These are phyloP conservation scores for Leishmania braziliensis DNA, from an alignment of 208 protist genomes.

Conservation along the genomic window DNA sequence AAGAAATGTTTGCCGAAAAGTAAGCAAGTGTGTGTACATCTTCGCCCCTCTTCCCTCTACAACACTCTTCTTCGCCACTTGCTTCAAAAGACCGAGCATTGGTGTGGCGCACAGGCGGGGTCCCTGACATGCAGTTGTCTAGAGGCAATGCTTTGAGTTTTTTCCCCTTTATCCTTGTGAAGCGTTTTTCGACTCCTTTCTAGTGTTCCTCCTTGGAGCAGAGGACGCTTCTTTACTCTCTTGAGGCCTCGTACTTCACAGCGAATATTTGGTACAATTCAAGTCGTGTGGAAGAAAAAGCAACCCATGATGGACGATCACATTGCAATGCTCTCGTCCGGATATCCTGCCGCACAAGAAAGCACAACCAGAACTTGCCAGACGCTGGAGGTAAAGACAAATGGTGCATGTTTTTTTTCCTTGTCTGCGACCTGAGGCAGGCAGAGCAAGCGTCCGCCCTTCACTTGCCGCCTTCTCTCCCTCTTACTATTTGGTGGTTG, in stretches of 20 bases:
- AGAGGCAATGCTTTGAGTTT: background rate
- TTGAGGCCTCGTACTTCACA: background rate
- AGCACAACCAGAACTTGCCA: background rate
- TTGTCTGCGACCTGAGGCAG: background rate
- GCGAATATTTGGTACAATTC: background rate
- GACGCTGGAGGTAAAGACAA: background rate
- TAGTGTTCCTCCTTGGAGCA: background rate
- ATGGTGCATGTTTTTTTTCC: background rate
- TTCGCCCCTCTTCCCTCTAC: background rate
- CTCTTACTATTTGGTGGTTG: background rate
- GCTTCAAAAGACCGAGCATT: background rate
- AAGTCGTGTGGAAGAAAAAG: background rate
- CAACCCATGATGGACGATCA: background rate
- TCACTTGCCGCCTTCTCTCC: background rate
- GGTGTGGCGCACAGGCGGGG: background rate
- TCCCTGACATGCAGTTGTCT: background rate
- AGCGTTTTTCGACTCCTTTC: background rate
- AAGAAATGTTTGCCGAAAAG: conserved; percentile 55
- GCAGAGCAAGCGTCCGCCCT: background rate
- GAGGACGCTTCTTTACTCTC: background rate
- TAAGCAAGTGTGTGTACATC: conserved; percentile 13
- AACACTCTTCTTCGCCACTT: background rate
- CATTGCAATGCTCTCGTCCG: background rate
- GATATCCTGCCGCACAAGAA: background rate
- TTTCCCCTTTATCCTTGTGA: background rate